Evolutionary conservation across 257 asterid genomes (phyloP), one percentile per base, ranked within the genome.

Genomic region (Striga asiatica): DNA sequence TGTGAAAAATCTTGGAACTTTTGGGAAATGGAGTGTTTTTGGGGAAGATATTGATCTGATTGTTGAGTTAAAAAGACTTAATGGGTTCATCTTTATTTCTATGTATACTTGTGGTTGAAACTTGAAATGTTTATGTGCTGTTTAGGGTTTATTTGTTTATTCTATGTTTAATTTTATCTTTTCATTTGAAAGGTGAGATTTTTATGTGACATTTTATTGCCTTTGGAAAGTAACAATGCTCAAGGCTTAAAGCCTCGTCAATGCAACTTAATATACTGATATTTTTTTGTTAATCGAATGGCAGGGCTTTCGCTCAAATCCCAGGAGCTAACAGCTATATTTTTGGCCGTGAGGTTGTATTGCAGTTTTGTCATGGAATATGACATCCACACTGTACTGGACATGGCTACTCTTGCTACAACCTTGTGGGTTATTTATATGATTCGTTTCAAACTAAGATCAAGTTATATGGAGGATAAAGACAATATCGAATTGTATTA

Each of bases 281-380:
- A 9, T 35, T 41, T 5, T 8, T 47, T 45, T 46, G 20, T 57
- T 72, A 45, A 58, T 56, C 18, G 9, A 2, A 5, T 56, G 66
- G 77, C 85, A 83, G 93, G 93, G 54, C 75, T 83, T 71, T 83
- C n/a, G n/a, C n/a, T n/a, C n/a, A n/a, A n/a, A n/a, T n/a, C n/a
- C n/a, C n/a, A n/a, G n/a, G n/a, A n/a, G n/a, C n/a, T n/a, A n/a
- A n/a, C n/a, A n/a, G n/a, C n/a, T n/a, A n/a, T n/a, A n/a, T n/a
- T n/a, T n/a, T n/a, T n/a, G n/a, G n/a, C n/a, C n/a, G n/a, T n/a
- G n/a, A n/a, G n/a, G n/a, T n/a, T n/a, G n/a, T n/a, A n/a, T n/a
- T n/a, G n/a, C n/a, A n/a, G n/a, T n/a, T n/a, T n/a, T n/a, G n/a
- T n/a, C n/a, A n/a, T n/a, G 92, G 92, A 82, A 69, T 82, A 74